A percentile compares a stretch with the other conserved stretches of the same genome.
These are phyloP conservation scores for Cudoniella acicularis DNA, from an alignment of 495 filamentous ascomycete genomes.

Conservation along the genomic window DNA sequence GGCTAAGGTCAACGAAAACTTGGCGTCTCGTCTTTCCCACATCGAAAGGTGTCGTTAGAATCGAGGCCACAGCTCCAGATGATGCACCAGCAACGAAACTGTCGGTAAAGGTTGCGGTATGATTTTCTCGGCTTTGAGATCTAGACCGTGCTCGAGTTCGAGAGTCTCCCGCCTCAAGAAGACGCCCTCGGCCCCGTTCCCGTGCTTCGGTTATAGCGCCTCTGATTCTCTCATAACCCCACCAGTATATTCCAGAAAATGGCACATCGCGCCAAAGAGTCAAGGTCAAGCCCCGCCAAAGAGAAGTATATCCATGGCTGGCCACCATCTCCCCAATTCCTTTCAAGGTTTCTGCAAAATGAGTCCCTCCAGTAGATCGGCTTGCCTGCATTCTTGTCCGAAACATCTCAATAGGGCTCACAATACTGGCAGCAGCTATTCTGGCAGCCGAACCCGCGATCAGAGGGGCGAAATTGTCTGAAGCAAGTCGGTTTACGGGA, in stretches of 20 bases:
- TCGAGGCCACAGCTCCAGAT: constrained; percentile 78
- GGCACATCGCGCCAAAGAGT: constrained; percentile 97
- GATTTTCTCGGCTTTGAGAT: constrained; percentile 51
- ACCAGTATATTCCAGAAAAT: constrained; percentile 97
- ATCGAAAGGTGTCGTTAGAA: constrained; percentile 95
- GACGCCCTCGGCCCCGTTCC: constrained; percentile 38
- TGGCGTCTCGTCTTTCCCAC: constrained; percentile 96
- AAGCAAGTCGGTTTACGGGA: constrained; percentile 57
- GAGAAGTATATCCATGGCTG: constrained; percentile 66
- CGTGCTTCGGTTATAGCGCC: constrained; percentile 60
- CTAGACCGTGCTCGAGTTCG: constrained; percentile 38
- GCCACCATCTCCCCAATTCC: constrained; percentile 77
- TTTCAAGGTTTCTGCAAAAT: constrained; percentile 68
- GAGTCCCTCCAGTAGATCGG: constrained; percentile 43
- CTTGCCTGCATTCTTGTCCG: constrained; percentile 86
- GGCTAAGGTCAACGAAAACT: constrained; percentile 55
- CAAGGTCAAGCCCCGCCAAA: constrained; percentile 90
- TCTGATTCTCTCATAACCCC: constrained; percentile 85
- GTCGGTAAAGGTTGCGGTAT: constrained; percentile 72
- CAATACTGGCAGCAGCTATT: constrained; percentile 72
- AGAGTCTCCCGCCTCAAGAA: constrained; percentile 26
- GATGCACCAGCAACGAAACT: constrained; percentile 81
- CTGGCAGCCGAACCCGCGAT: constrained; percentile 76
- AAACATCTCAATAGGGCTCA: constrained; percentile 93
- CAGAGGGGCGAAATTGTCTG: constrained; percentile 71